Evolutionary conservation across 495 filamentous ascomycete genomes (phyloP), one percentile per base, ranked within the genome.

Genomic region (Neurospora sublineolata): DNA sequence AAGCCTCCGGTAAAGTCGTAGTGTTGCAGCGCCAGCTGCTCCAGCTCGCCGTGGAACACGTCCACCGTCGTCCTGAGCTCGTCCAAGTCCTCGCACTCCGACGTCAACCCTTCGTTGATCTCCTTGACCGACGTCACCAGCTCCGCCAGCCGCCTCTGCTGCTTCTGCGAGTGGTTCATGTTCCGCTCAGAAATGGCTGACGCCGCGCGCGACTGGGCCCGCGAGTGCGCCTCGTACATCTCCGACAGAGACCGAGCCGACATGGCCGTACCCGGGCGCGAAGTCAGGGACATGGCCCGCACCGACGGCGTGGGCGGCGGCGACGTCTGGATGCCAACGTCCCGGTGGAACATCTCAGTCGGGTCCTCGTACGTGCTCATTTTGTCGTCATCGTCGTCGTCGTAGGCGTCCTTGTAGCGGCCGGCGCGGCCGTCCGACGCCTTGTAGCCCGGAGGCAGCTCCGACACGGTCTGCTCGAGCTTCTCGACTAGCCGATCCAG

Each of bases 271-370:
- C 75, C 73, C 8, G 72, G 4, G 1, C 69, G 67, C 10, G 52
- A 70, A 18, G 30, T 14, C 68, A 42, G 44, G 16, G 68, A 37
- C 8, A 46, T 69, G 38, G 76, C 72, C 11, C 38, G 44, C n/a
- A 68, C 30, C 52, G 69, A 0, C 79, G 80, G 40, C 68, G 69
- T 76, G 41, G 79, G 74, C 11, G 86, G 83, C 0, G 87, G 88
- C 0, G 89, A 91, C 0, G 94, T 97, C 77, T 99, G 95, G 1
- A 93, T 93, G 33, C 90, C 93, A 58, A 93, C 85, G 75, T 97
- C 94, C 14, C 94, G 88, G 80, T 97, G 93, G 84, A 94, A 99
- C 72, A 97, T 88, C 78, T 96, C 93, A 3, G 92, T 91, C 0
- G 93, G 92, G 76, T 88, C 87, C 40, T 84, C 83, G 73, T 86